These are phyloP conservation scores for Tolypocladium capitatum DNA, from an alignment of 2,329 filamentous ascomycete genomes.

Conservation along the genomic window DNA sequence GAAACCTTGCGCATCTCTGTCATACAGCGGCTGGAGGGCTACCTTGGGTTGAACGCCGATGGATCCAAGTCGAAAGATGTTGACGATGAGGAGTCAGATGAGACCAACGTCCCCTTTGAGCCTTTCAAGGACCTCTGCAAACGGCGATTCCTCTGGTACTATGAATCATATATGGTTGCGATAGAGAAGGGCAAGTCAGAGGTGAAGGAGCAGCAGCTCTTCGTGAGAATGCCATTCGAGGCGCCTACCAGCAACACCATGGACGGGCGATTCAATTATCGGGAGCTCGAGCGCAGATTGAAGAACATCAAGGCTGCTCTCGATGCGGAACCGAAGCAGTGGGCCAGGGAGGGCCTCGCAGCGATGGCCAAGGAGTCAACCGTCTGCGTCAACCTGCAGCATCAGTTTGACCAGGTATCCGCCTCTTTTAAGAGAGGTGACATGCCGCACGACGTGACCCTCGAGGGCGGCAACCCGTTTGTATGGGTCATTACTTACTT, in stretches of 20 bases:
- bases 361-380: conserved; percentile 54
- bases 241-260: conserved; percentile 55
- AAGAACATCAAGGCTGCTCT: conserved; percentile 55
- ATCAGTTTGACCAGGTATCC: conserved; percentile 73
- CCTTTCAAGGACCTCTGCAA: conserved; percentile 88
- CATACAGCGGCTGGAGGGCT: conserved; percentile 71
- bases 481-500: conserved; percentile 83
- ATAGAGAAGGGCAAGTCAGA: conserved; percentile 53
- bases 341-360: conserved; percentile 55
- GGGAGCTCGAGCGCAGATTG: conserved; percentile 57
- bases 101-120: conserved; percentile 51
- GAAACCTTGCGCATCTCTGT: conserved; percentile 80
- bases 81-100: conserved; percentile 38
- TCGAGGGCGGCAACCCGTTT: conserved; percentile 77
- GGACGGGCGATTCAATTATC: conserved; percentile 77
- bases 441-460: conserved; percentile 59
- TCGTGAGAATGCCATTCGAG: conserved; percentile 84
- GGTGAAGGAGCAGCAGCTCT: conserved; percentile 48
- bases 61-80: conserved; percentile 32
- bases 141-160: conserved; percentile 90
- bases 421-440: conserved; percentile 61
- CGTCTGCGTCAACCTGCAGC: conserved; percentile 67
- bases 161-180: conserved; percentile 66
- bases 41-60: conserved; percentile 50
- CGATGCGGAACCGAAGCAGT: conserved; percentile 55